phyloP scores from a whole-genome alignment of 345 rosid species.

The Dipteronia sinensis region DNA sequence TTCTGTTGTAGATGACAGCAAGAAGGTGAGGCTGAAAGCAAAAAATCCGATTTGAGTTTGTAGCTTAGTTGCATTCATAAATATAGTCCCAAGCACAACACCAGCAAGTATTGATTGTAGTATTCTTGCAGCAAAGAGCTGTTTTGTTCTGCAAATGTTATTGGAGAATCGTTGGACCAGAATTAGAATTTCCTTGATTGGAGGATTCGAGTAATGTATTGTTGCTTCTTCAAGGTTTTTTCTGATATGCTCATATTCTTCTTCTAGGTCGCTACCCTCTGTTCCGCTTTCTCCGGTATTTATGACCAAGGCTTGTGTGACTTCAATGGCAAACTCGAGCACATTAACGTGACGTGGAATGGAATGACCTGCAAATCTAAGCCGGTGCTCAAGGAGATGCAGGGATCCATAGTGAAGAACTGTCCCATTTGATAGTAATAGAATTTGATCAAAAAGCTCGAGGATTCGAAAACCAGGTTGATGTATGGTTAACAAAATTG shows the following conservation, averaged over 20 bases:
- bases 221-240: slow-evolving; percentile 11
- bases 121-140: slow-evolving; percentile 38
- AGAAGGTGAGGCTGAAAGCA: slow-evolving; percentile 36
- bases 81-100: slow-evolving; percentile 32
- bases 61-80: slow-evolving; percentile 27
- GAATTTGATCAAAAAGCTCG: slow-evolving; percentile 30
- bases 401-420: slow-evolving; percentile 32
- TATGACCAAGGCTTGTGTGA: slow-evolving; percentile 20
- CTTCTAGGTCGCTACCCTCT: slow-evolving; percentile 9
- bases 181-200: slow-evolving; percentile 24
- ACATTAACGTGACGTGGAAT: slow-evolving; percentile 36
- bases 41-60: slow-evolving; percentile 40
- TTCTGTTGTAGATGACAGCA: slow-evolving; percentile 39
- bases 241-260: slow-evolving; percentile 14
- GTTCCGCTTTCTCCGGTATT: slow-evolving; percentile 23
- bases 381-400: slow-evolving; percentile 25
- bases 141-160: slow-evolving; percentile 32
- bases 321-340: slow-evolving; percentile 38
- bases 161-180: slow-evolving; percentile 31
- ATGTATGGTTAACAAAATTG: slow-evolving; percentile 34
- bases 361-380: slow-evolving; percentile 27
- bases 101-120: slow-evolving; percentile 29
- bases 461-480: slow-evolving; percentile 40
- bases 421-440: slow-evolving; percentile 30
- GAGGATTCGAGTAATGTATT: slow-evolving; percentile 24